phyloP scores from a whole-genome alignment of 257 asterid genomes.

The Nicotiana undulata region DNA sequence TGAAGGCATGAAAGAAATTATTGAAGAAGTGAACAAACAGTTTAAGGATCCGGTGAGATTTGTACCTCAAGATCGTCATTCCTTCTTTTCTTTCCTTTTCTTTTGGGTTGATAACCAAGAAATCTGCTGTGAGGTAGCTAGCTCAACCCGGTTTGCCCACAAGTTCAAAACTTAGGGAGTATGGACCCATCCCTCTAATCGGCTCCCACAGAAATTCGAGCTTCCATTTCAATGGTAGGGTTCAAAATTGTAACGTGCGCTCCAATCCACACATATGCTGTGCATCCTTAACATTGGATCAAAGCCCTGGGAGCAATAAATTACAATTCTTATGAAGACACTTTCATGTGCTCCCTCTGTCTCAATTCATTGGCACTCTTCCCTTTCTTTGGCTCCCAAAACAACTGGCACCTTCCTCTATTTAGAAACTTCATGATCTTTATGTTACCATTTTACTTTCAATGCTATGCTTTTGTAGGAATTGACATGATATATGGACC shows the following conservation, averaged over 20 bases:
- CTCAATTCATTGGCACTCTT: background rate
- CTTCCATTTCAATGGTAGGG: background rate
- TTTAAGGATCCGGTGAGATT: constrained; percentile 88
- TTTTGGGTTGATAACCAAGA: background rate
- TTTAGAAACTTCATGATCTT: background rate
- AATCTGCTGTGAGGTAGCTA: background rate
- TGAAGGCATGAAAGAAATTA: constrained; percentile 91
- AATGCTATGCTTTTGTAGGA: background rate
- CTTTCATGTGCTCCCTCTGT: background rate
- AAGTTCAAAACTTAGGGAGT: background rate
- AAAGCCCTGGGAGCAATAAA: background rate
- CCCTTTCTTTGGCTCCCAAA: background rate
- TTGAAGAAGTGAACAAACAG: constrained; percentile 88
- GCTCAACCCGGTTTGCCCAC: background rate
- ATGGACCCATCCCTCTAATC: background rate
- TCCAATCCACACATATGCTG: background rate
- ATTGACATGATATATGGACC: background rate
- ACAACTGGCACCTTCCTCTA: background rate
- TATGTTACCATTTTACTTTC: background rate
- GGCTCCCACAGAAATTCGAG: background rate
- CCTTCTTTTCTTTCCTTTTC: background rate
- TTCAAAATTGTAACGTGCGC: background rate
- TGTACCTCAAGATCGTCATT: background rate
- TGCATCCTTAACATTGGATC: background rate
- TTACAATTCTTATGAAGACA: background rate